These are phyloP conservation scores for Pinus tabuliformis DNA, from an alignment of 75 land plant genomes.

Conservation along the genomic window DNA sequence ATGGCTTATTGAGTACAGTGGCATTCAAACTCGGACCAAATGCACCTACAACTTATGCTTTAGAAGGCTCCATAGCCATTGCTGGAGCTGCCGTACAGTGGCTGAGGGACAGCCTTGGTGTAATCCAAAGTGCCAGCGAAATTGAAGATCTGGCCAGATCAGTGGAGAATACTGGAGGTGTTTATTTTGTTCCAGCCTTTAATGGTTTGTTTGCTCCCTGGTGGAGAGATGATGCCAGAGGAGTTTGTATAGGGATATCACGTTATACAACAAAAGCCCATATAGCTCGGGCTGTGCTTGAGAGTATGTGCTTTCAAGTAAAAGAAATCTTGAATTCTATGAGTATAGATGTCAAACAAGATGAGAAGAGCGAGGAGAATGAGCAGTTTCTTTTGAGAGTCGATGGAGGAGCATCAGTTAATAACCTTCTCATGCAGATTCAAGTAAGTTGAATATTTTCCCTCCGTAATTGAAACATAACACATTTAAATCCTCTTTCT, in stretches of 20 bases:
- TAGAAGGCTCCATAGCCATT: conserved; percentile 98
- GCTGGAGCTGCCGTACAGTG: conserved; percentile 99
- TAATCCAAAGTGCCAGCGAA: conserved; percentile 74
- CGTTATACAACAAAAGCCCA: conserved; percentile 88
- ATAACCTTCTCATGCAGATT: conserved; percentile 91
- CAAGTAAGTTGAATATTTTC: conserved; percentile 48
- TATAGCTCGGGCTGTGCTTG: conserved; percentile 84
- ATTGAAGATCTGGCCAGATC: conserved; percentile 69
- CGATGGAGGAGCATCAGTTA: conserved; percentile 96
- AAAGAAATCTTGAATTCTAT: conserved; percentile 81
- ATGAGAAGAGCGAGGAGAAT: conserved; percentile 27
- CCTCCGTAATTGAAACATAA: no score
- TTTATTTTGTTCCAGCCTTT: conserved; percentile 97
- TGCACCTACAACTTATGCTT: conserved; percentile 79
- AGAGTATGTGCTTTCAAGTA: conserved; percentile 98
- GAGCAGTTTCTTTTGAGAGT: conserved; percentile 79
- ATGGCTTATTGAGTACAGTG: conserved; percentile 84
- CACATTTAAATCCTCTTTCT: neutral
- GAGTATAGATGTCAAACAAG: conserved; percentile 74
- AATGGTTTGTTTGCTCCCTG: conserved; percentile 96
- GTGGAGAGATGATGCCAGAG: conserved; percentile 99
- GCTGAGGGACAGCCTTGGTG: conserved; percentile 89
- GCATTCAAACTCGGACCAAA: conserved; percentile 88
- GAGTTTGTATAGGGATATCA: conserved; percentile 90
- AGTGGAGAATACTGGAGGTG: conserved; percentile 78